These are phyloP conservation scores for Floccularia luteovirens DNA, from an alignment of 768 basidiomycete species.

Conservation along the genomic window DNA sequence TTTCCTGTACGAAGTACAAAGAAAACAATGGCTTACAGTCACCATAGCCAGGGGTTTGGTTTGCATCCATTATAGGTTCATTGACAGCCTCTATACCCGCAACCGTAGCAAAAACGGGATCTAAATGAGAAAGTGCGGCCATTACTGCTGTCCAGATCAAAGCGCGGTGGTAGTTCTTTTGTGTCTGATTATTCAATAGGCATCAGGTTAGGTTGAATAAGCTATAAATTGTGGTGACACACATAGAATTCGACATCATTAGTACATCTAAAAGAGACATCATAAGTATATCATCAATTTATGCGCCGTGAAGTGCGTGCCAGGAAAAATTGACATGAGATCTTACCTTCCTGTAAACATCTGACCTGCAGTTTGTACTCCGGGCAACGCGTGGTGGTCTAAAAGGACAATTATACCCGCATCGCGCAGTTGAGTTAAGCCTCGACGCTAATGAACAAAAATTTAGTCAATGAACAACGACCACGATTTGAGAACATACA, in stretches of 20 bases:
- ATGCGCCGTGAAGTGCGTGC: too few species aligned
- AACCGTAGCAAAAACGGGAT: slow-evolving; percentile 56
- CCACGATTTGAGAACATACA: slow-evolving; percentile 25
- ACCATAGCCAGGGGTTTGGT: slow-evolving; percentile 60
- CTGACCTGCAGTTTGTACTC: slow-evolving; percentile 54
- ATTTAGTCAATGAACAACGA: neutral
- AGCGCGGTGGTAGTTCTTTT: slow-evolving; percentile 68
- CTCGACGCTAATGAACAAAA: slow-evolving; percentile 40
- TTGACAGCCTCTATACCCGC: slow-evolving; percentile 73
- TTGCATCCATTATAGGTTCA: slow-evolving; percentile 70
- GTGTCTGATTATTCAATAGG: slow-evolving; percentile 51
- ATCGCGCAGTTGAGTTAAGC: slow-evolving; percentile 47
- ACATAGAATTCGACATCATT: slow-evolving; percentile 69
- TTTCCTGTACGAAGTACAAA: neutral
- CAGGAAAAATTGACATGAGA: slow-evolving; percentile 1
- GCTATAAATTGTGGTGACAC: slow-evolving; percentile 7
- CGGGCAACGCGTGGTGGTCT: slow-evolving; percentile 63
- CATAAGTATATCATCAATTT: slow-evolving; percentile 1
- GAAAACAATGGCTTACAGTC: slow-evolving; percentile 37
- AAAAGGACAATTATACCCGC: slow-evolving; percentile 65
- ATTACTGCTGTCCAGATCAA: slow-evolving; percentile 79
- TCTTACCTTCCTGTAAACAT: slow-evolving; percentile 64
- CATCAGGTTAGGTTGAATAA: too few species aligned
- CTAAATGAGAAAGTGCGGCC: slow-evolving; percentile 63
- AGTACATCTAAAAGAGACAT: slow-evolving; percentile 44